Percentiles rank a stretch among this genome's conserved stretches.
phyloP scores from a whole-genome alignment of 106 monocot genomes.

The Agapanthus africanus region DNA sequence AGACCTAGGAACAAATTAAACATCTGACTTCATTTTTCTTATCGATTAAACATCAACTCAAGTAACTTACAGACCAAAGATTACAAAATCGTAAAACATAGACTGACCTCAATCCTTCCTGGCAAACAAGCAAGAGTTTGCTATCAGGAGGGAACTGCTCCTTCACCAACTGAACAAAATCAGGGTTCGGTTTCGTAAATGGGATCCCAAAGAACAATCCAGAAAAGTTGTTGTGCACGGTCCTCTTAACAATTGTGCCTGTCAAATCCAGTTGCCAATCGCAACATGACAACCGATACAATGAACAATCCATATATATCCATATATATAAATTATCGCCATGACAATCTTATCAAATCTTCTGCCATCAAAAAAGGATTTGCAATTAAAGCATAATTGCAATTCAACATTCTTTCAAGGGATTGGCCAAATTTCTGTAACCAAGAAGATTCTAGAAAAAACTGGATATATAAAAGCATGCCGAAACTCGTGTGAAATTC shows the following conservation, averaged over 20 bases:
- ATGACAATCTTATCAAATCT: too few relatives aligned
- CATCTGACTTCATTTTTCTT: neutral
- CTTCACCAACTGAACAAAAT: conserved; percentile 63
- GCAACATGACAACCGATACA: too few relatives aligned
- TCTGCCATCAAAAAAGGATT: too few relatives aligned
- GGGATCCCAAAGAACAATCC: conserved; percentile 76
- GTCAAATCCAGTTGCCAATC: conserved; percentile 1
- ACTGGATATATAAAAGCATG: too few relatives aligned
- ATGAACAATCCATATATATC: too few relatives aligned
- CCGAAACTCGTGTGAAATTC: too few relatives aligned
- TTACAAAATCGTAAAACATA: neutral
- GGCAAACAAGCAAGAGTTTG: conserved; percentile 80
- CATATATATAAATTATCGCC: too few relatives aligned
- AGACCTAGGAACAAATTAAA: neutral
- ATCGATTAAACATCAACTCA: neutral
- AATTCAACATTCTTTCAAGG: too few relatives aligned
- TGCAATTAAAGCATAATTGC: too few relatives aligned
- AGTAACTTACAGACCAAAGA: neutral
- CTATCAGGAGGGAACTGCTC: conserved; percentile 55
- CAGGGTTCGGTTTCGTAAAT: conserved; percentile 77
- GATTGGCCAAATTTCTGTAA: too few relatives aligned
- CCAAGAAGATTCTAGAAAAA: too few relatives aligned
- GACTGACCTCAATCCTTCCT: conserved; percentile 84
- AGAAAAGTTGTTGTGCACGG: conserved; percentile 79
- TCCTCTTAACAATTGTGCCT: conserved; percentile 80